Base-by-base conservation (phyloP, 257 asterid genomes). In the Salvia hispanica region DNA sequence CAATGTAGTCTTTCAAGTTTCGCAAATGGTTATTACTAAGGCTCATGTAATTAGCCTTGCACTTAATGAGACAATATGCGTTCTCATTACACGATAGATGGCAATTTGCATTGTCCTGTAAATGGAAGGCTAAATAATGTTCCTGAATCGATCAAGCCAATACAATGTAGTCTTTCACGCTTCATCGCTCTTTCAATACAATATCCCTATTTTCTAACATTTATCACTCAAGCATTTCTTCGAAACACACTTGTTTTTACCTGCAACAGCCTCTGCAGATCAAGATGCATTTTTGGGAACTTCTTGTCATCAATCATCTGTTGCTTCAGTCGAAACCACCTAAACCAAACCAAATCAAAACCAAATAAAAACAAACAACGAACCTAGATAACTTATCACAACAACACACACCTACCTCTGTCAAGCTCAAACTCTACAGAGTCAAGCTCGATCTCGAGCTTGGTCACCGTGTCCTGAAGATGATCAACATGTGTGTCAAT, bases 401-500 rank as follows among this genome's bases (percentile, higher is more conserved):
- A 39, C 8, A 39, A 39, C 8, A 46, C 52, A 46, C n/a, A 13
- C 72, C 36, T 83, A 93, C 99, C 99, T 90, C 78, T 74, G 62
- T 94, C 99, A 59, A 94, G 70, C 74, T 94, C 99, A 34, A 88
- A 74, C 74, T 94, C 99, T 42, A 94, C 85, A 0, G 91, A 39
- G 16, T 94, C 97, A 72, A 94, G 79, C 80, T 94, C 99, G 40
- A 91, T 91, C 85, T 94, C 99, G 10, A 94, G 92, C 57, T 87
- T 81, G 25, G 96, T 81, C 74, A 91, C 86, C 9, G 91, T 84
- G 73, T 94, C 99, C 76, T 94, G 99, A 67, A 93, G 91, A 72
- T 94, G 96, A 84, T 94, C 99, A 15, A 91, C 95, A 21, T 91
- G 99, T 0, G 99, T 94, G 72, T 94, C 97, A 28, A 94, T 75